Percentiles rank a stretch among this genome's conserved stretches.
Conservation (phyloP, 192 early-diverging fungal genomes). For the Lunasporangiospora selenospora region DNA sequence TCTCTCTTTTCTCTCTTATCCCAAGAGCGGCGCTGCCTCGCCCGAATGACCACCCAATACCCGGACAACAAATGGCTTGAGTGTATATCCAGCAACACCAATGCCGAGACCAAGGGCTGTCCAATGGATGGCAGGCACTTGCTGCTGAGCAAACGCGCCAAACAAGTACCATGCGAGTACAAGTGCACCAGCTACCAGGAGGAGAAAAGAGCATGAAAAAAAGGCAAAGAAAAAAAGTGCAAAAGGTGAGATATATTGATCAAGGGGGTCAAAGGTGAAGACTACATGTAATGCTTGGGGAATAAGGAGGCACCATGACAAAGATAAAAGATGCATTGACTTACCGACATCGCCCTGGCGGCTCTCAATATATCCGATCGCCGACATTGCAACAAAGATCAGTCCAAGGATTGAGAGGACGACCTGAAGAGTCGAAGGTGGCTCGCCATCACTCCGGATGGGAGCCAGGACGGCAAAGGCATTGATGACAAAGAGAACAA, state of each 20-base stretch:
- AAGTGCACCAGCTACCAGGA: conserved; percentile 58
- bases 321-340: no score
- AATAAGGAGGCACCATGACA: no score
- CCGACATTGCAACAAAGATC: conserved; percentile 59
- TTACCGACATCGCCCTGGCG: conserved; percentile 62
- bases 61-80: conserved; percentile 48
- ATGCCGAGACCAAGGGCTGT: conserved; percentile 54
- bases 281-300: no score
- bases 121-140: conserved; percentile 55
- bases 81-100: conserved; percentile 49
- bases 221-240: background rate
- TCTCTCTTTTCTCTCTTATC: conserved; percentile 32
- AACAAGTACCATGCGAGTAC: conserved; percentile 65
- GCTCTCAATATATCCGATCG: conserved; percentile 67
- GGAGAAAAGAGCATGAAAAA: background rate
- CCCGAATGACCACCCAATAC: conserved; percentile 33
- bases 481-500: conserved; percentile 64
- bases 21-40: conserved; percentile 59
- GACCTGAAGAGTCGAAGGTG: conserved; percentile 51
- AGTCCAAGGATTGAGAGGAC: conserved; percentile 59
- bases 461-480: conserved; percentile 64
- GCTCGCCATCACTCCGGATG: conserved; percentile 31
- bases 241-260: no score
- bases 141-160: conserved; percentile 56
- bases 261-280: no score